A percentile compares a stretch with the other conserved stretches of the same genome.
phyloP scores from a whole-genome alignment of 768 basidiomycete genomes.

The Tephrocybe sp. region DNA sequence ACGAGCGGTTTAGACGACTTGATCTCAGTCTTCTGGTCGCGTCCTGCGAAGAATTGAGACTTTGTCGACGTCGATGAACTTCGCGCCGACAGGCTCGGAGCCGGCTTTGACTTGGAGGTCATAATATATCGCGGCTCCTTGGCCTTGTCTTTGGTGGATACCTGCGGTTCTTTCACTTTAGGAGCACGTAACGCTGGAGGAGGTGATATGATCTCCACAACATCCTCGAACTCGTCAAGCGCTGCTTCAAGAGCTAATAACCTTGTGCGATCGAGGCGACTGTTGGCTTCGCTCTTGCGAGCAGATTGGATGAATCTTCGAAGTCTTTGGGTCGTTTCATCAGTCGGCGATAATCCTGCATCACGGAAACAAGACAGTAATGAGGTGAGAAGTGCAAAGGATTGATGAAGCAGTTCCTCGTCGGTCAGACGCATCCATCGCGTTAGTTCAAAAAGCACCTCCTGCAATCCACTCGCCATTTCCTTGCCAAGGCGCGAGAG shows the following conservation, averaged over 20 bases:
- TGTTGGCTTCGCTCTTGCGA: conserved; percentile 43
- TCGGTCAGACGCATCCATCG: conserved; percentile 93
- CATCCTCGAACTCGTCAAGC: conserved; percentile 59
- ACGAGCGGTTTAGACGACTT: conserved; percentile 21
- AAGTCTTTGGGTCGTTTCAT: conserved; percentile 61
- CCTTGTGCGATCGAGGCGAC: conserved; percentile 54
- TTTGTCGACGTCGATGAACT: conserved; percentile 14
- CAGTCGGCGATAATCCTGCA: conserved; percentile 51
- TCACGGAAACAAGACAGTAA: conserved; percentile 76
- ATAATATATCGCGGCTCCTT: conserved; percentile 12
- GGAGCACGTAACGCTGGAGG: conserved; percentile 26
- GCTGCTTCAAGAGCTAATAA: conserved; percentile 65
- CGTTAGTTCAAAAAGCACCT: conserved; percentile 73
- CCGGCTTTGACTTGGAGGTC: conserved; percentile 13
- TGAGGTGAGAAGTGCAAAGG: conserved; percentile 77
- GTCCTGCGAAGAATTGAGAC: conserved; percentile 24
- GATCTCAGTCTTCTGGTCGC: conserved; percentile 34
- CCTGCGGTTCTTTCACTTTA: conserved; percentile 9
- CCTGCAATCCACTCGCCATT: conserved; percentile 78
- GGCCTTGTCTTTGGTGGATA: conserved; percentile 6
- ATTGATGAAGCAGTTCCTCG: conserved; percentile 86
- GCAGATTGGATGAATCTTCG: conserved; percentile 61
- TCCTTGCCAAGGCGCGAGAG: conserved; percentile 60
- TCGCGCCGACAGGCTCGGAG: conserved; percentile 1
- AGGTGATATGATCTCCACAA: conserved; percentile 56